Base-by-base conservation (phyloP, 495 filamentous ascomycete genomes). In the Aspergillus indologenus region DNA sequence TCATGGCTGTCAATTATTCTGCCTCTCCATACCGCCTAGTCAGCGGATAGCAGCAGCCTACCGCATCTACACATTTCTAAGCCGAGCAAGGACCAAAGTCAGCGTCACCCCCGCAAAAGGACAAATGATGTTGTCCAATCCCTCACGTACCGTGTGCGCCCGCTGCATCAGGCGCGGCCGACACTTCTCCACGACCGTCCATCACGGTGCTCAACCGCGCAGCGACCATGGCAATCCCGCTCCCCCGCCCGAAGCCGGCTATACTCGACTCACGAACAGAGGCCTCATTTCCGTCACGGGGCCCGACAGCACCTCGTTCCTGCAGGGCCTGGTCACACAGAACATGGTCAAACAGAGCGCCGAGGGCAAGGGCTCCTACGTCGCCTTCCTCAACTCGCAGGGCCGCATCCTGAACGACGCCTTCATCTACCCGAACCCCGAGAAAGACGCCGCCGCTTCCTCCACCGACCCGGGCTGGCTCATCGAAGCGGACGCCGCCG, bases 391-490 rank as follows among this genome's bases (percentile, higher is more conserved):
- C 14, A 96, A 86, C 62, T 90, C 91, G 19, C 83, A 87, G 61
- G 92, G 94, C 45, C 82, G 90, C 44, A 78, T 97, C 11, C 76
- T 97, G 23, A 83, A 92, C 72, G 94, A 98, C 71, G 89, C 90
- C 23, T 96, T 96, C 75, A 78, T 98, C 26, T 96, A 94, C 77
- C 86, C 85, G 4, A 69, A 81, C 45, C 69, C 78, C 40, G 63
- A 73, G 48, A 58, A 70, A 7, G 56, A 70, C 17, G 54, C 61
- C 58, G 22, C 60, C 0, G 22, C 59, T n/a, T n/a, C n/a, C n/a
- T n/a, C 5, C 70, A 75, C 6, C 80, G 84, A n/a, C 77, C 75
- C 11, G 76, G n/a, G 74, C 18, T 96, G 88, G 81, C 67, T 96
- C 44, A 80, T 98, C 61, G 94, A 98, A 62, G 86, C 91, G 22